Evolutionary conservation across 768 basidiomycete genomes (phyloP), one percentile per base, ranked within the genome.

Genomic region (Termitomyces sp.): DNA sequence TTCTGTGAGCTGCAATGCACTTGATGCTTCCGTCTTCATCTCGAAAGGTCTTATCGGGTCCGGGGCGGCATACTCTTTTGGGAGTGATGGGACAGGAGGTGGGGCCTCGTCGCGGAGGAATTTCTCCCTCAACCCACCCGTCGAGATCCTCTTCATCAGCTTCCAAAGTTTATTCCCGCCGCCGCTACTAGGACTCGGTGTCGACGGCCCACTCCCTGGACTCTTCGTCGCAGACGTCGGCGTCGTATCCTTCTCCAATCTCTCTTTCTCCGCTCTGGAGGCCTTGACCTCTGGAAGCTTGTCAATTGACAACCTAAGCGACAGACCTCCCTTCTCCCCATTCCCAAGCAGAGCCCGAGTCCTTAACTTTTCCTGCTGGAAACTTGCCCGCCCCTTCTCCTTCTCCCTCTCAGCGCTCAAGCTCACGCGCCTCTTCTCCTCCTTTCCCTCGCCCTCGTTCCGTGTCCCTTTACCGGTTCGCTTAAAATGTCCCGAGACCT

Each of bases 81-180:
- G 85, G 3, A 88, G 71, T 8, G 79, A 75, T 39, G 86, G 86
- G 0, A 87, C 82, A 17, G 86, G 86, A 0, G 84, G 85, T 11
- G 77, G 74, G 0, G 57, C 57, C 5, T 52, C 54, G n/a, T 54
- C 55, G 7, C 59, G 55, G 1, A 61, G 63, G 59, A 77, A 82
- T 61, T 77, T 82, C 17, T 88, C 87, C 55, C 83, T 77, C 42
- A 88, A 67, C 9, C 76, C 83, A 8, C 84, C 82, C 0, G 81
- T 78, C 58, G 85, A 88, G 58, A 90, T 81, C 40, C 84, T 77
- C 67, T 86, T 88, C 76, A 89, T 77, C 50, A 90, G 65, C 67
- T 77, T 85, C 85, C 85, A 88, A 2, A 88, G 67, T 62, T 75
- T 82, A 48, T 73, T 74, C 7, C 76, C 72, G 5, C 64, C 61